A percentile compares a stretch with the other conserved stretches of the same genome.
phyloP scores from a whole-genome alignment of 73 alveolate species.

The Durusdinium trenchii region DNA sequence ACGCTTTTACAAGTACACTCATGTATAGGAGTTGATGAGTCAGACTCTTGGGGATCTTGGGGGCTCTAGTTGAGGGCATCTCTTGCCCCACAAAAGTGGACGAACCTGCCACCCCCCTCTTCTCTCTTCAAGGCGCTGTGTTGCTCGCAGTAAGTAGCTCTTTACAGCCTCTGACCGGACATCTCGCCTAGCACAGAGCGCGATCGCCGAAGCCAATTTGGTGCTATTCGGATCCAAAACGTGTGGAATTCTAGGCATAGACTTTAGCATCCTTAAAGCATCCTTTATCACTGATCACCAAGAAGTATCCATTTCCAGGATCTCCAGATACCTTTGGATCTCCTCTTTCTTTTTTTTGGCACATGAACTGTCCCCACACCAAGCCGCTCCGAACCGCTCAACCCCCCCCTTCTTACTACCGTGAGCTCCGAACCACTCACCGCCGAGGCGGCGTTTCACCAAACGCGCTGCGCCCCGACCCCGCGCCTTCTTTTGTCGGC shows the following conservation, averaged over 20 bases:
- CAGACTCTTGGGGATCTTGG: too few relatives aligned
- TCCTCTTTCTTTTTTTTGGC: not conserved
- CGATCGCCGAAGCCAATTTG: not conserved
- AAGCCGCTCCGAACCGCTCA: not conserved
- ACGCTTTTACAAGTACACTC: too few relatives aligned
- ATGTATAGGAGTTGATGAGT: too few relatives aligned
- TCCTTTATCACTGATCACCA: too few relatives aligned
- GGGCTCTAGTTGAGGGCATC: not conserved
- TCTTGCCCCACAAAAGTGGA: not conserved
- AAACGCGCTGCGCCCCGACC: too few relatives aligned
- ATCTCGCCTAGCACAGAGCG: conserved; percentile 40
- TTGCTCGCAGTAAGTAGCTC: conserved; percentile 54
- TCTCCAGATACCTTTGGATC: not conserved
- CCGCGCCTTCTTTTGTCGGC: conserved; percentile 34
- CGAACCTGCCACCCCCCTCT: not conserved
- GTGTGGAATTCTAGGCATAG: not conserved
- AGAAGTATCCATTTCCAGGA: too few relatives aligned
- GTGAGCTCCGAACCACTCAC: not conserved
- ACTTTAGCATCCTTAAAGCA: too few relatives aligned
- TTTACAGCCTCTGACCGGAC: conserved; percentile 62
- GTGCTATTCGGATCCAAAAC: not conserved
- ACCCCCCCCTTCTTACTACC: not conserved
- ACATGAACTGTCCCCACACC: not conserved
- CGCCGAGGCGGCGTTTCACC: too few relatives aligned
- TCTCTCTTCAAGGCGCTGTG: conserved; percentile 10